Percentiles rank a stretch among this genome's conserved stretches.
Evolutionary conservation across 1,284 basidiomycete genomes (phyloP).

Genomic region (Hypsizygus ulmarius): DNA sequence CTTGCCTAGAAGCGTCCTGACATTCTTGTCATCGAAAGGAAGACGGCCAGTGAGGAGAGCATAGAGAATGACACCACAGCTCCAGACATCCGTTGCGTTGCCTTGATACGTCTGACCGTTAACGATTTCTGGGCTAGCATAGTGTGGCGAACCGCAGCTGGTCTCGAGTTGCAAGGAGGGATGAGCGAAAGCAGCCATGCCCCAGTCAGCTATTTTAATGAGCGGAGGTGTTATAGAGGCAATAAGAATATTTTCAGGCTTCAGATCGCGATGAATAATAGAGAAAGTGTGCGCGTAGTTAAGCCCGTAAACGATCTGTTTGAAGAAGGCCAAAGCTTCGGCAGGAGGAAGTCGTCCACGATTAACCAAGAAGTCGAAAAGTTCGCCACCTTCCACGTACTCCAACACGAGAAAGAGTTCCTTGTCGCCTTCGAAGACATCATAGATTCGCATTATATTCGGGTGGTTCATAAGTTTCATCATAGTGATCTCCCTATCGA

Average conservation of each 20-base stretch:
- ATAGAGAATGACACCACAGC: constrained; percentile 88
- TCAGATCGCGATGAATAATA: constrained; percentile 98
- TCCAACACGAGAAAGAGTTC: constrained; percentile 96
- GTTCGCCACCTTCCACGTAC: constrained; percentile 96
- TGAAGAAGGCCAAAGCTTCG: constrained; percentile 93
- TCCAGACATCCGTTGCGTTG: constrained; percentile 93
- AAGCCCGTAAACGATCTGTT: constrained; percentile 94
- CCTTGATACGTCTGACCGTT: constrained; percentile 94
- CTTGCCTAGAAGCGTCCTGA: constrained; percentile 81
- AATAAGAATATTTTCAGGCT: constrained; percentile 96
- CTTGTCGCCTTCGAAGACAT: constrained; percentile 93
- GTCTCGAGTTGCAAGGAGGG: constrained; percentile 87
- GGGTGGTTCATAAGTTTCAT: constrained; percentile 99
- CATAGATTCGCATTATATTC: constrained; percentile 94
- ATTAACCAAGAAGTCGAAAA: constrained; percentile 97
- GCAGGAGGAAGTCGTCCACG: constrained; percentile 78
- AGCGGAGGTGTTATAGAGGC: constrained; percentile 80
- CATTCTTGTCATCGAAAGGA: constrained; percentile 88
- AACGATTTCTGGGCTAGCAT: constrained; percentile 97
- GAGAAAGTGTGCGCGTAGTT: constrained; percentile 99
- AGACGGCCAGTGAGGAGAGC: constrained; percentile 85
- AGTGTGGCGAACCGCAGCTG: constrained; percentile 96
- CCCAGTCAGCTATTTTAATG: constrained; percentile 98
- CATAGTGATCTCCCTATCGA: constrained; percentile 98
- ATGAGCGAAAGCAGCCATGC: constrained; percentile 93